phyloP scores from a whole-genome alignment of 495 filamentous ascomycete genomes.

The Ascodesmis nigricans region DNA sequence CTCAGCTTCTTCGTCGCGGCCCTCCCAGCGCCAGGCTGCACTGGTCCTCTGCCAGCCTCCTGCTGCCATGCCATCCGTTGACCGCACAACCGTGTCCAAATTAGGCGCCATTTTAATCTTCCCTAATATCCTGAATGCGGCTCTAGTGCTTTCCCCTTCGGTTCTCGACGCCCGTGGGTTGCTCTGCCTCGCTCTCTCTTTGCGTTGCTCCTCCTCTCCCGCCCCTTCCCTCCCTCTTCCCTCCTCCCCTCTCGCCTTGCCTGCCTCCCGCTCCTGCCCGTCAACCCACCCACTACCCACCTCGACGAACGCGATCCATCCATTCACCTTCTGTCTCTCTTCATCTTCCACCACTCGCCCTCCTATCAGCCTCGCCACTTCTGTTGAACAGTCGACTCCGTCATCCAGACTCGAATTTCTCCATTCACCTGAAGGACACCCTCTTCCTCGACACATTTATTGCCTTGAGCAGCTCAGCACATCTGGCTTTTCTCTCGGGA shows the following conservation, averaged over 20 bases:
- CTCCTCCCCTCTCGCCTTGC: constrained; percentile 12
- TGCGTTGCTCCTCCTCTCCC: constrained; percentile 7
- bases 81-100: no score
- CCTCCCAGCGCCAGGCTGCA: no score
- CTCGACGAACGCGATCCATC: constrained; percentile 7
- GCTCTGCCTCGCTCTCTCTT: constrained; percentile 10
- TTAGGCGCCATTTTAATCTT: no score
- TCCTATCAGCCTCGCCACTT: constrained; percentile 5
- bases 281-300: constrained; percentile 10
- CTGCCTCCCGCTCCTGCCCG: no score
- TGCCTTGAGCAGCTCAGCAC: constrained; percentile 8
- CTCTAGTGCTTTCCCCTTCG: background rate
- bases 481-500: constrained; percentile 8
- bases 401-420: no score
- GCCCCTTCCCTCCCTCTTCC: constrained; percentile 10
- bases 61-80: no score
- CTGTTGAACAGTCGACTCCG: no score
- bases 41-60: no score
- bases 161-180: constrained; percentile 1
- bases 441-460: constrained; percentile 9
- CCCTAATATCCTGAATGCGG: no score
- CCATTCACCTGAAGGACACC: no score
- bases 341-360: constrained; percentile 8
- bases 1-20: no score
- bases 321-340: constrained; percentile 12